Conservation (phyloP, 345 rosid genomes). For the Zanthoxylum bungeanum region DNA sequence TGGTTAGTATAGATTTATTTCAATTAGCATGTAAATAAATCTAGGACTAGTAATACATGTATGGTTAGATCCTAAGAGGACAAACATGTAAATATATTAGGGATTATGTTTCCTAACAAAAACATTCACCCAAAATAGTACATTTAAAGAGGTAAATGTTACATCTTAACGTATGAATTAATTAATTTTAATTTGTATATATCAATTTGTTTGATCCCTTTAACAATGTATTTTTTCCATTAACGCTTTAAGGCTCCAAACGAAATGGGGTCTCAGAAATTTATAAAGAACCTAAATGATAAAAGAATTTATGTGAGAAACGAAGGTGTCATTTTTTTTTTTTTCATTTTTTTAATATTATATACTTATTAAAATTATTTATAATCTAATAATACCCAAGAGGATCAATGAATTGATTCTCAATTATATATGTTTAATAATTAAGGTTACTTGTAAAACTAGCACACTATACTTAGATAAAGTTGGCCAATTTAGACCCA, state of each 20-base stretch:
- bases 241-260: neutral
- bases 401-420: neutral
- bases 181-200: neutral
- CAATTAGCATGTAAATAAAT: too few species aligned
- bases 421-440: neutral
- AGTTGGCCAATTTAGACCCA: slow-evolving; percentile 19
- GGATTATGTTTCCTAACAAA: too few species aligned
- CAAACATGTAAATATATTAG: too few species aligned
- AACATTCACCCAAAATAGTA: too few species aligned
- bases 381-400: neutral
- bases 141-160: neutral
- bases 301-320: too few species aligned
- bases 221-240: neutral
- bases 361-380: too few species aligned
- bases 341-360: too few species aligned
- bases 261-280: neutral
- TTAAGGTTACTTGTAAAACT: slow-evolving; percentile 17
- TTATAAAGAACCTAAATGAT: neutral
- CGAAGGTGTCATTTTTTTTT: too few species aligned
- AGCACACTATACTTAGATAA: slow-evolving; percentile 12
- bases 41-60: too few species aligned
- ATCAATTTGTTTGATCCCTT: too few species aligned
- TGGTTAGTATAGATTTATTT: too few species aligned
- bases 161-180: neutral
- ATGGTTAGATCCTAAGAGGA: too few species aligned